Percentiles rank a stretch among this genome's conserved stretches.
Evolutionary conservation across 1,284 basidiomycete genomes (phyloP).

Genomic region (Cutaneotrichosporon spelunceum): DNA sequence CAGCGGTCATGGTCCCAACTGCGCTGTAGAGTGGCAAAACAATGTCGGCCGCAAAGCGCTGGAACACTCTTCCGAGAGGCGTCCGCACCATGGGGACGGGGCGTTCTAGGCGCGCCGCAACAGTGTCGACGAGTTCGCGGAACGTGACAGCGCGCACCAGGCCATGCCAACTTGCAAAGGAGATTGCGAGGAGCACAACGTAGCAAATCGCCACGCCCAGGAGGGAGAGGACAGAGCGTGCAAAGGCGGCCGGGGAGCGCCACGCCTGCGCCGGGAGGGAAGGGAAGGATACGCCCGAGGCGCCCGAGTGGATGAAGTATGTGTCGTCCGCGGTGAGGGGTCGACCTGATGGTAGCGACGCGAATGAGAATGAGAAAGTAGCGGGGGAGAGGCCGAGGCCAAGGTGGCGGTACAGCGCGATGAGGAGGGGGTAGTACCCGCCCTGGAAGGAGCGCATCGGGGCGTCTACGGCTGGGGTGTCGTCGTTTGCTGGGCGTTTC

Average conservation of each 20-base stretch:
- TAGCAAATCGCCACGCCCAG: conserved; percentile 57
- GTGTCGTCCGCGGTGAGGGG: conserved; percentile 37
- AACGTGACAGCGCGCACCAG: conserved; percentile 33
- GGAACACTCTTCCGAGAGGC: conserved; percentile 52
- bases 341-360: conserved; percentile 45
- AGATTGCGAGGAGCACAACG: conserved; percentile 57
- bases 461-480: conserved; percentile 58
- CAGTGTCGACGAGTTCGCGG: conserved; percentile 30
- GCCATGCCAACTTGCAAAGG: conserved; percentile 55
- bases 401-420: conserved; percentile 61
- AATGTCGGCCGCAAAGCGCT: conserved; percentile 58
- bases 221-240: conserved; percentile 47
- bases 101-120: conserved; percentile 21
- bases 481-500: neutral
- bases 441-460: conserved; percentile 77
- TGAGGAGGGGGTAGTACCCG: conserved; percentile 68
- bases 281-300: conserved; percentile 58
- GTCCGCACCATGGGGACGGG: conserved; percentile 17
- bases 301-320: conserved; percentile 64
- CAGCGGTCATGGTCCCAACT: conserved; percentile 59
- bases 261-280: conserved; percentile 36
- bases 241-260: conserved; percentile 39
- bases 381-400: conserved; percentile 53
- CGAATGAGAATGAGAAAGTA: conserved; percentile 70
- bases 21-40: conserved; percentile 67